Conservation (phyloP, 164 flowering plant species). For the Litsea cubeba region DNA sequence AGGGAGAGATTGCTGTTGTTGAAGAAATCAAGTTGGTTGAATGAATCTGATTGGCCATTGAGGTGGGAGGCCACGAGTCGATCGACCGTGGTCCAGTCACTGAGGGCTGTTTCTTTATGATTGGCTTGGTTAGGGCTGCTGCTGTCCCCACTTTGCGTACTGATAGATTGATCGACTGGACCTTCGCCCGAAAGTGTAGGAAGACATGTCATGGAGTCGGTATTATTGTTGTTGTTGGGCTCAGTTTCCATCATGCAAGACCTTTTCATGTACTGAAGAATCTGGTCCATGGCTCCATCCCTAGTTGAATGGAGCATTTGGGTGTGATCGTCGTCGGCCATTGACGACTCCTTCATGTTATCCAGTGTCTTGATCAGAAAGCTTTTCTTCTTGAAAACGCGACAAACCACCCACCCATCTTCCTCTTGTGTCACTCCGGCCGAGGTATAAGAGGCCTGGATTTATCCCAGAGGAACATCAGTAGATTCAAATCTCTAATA, state of each 20-base stretch:
- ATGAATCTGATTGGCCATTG: slow-evolving; percentile 37
- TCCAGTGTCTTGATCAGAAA: slow-evolving; percentile 43
- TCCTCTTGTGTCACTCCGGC: slow-evolving; percentile 40
- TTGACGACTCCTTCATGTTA: slow-evolving; percentile 28
- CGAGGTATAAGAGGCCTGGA: slow-evolving; percentile 12
- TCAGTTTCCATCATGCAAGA: slow-evolving; percentile 33
- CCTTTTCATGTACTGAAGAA: slow-evolving; percentile 36
- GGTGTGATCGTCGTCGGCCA: not conserved
- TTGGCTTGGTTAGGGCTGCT: not conserved
- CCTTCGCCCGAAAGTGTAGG: slow-evolving; percentile 4
- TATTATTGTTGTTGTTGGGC: not conserved
- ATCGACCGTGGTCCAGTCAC: slow-evolving; percentile 60
- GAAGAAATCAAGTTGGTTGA: slow-evolving; percentile 31
- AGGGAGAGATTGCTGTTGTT: slow-evolving; percentile 25
- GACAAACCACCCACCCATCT: slow-evolving; percentile 93
- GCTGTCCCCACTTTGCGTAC: not conserved
- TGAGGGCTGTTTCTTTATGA: slow-evolving; percentile 9
- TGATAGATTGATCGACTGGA: not conserved
- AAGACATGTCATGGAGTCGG: not conserved
- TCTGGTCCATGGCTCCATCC: slow-evolving; percentile 56
- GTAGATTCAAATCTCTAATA: not conserved
- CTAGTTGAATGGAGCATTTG: slow-evolving; percentile 27
- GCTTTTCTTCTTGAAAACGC: slow-evolving; percentile 79
- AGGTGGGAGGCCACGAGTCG: slow-evolving; percentile 62
- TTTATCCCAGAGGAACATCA: not conserved